phyloP scores from a whole-genome alignment of 441 rosid species.

The Aleurites moluccanus region DNA sequence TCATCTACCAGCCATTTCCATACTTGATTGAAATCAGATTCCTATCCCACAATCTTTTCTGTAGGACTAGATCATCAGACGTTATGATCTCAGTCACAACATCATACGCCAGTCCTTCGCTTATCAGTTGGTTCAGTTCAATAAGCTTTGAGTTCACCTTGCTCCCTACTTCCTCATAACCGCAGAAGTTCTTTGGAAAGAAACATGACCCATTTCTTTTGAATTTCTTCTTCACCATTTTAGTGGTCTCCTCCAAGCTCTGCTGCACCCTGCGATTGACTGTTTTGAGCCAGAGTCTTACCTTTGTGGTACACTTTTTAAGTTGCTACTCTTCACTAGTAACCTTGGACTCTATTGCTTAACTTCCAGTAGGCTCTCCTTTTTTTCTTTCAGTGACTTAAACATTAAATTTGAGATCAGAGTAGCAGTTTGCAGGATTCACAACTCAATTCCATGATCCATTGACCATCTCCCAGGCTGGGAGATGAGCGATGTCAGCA shows the following conservation, averaged over 20 bases:
- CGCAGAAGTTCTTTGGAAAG: background rate
- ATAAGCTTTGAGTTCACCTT: background rate
- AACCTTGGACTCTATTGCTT: background rate
- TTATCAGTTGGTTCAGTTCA: background rate
- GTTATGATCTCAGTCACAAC: background rate
- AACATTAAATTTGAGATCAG: background rate
- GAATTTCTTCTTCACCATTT: background rate
- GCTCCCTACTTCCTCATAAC: background rate
- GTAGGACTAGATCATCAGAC: background rate
- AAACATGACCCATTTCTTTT: background rate
- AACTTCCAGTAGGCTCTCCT: background rate
- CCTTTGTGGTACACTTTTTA: background rate
- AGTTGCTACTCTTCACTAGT: background rate
- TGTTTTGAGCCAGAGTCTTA: background rate
- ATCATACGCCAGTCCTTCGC: background rate
- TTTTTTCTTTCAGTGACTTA: background rate
- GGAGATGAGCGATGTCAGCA: background rate
- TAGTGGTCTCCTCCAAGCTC: background rate
- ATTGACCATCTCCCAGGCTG: background rate
- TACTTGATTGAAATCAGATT: background rate
- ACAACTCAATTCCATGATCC: background rate
- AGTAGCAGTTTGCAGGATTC: background rate
- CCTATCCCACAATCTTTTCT: background rate
- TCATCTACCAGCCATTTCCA: background rate
- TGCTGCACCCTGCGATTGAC: background rate